Base-by-base conservation (phyloP, 2,329 filamentous ascomycete species). In the Colletotrichum cordylinicola region DNA sequence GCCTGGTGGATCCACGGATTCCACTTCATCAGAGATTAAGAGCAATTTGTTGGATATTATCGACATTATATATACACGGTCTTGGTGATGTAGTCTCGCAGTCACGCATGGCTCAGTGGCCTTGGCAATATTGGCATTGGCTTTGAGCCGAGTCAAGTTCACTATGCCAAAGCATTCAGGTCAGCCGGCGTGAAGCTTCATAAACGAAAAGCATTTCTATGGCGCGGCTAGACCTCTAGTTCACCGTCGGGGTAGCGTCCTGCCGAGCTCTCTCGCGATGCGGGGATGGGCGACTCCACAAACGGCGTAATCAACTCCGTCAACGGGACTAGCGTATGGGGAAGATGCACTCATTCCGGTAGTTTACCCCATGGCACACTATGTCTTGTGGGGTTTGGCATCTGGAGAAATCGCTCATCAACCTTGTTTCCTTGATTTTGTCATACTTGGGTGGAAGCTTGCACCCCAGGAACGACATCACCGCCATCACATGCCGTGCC, bases 241-340 rank as follows among this genome's bases (percentile, higher is more conserved):
- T 48, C 27, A 27, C 18, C 6, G 48, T 74, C 72, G 72, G 72
- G 72, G 60, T 60, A 70, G 72, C 48, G 67, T 65, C 66, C 15
- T 58, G 56, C 71, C 71, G 66, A 74, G 58, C 18, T 74, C 33
- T 56, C 21, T 58, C 48, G 15, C 18, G 27, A 70, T 58, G 71
- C 58, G 71, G 66, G 66, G 66, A 56, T 43, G 24, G 13, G 4
- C 15, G 56, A 35, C 71, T 61, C 71, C 71, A 74, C 66, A 43
- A 24, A 43, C 58, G 71, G 66, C 31, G 16, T 31, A 70, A 74
- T 70, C 58, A 24, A 16, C 31, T 74, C 71, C 71, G 71, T 39
- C 48, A 33, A 33, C 48, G n/a, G 35, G 39, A 29, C 48, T 33
- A 56, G 66, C 33, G 66, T 37, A 61, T 69, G 70, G 65, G 56